These are phyloP conservation scores for Russula lepida DNA, from an alignment of 768 basidiomycete species.

Conservation along the genomic window DNA sequence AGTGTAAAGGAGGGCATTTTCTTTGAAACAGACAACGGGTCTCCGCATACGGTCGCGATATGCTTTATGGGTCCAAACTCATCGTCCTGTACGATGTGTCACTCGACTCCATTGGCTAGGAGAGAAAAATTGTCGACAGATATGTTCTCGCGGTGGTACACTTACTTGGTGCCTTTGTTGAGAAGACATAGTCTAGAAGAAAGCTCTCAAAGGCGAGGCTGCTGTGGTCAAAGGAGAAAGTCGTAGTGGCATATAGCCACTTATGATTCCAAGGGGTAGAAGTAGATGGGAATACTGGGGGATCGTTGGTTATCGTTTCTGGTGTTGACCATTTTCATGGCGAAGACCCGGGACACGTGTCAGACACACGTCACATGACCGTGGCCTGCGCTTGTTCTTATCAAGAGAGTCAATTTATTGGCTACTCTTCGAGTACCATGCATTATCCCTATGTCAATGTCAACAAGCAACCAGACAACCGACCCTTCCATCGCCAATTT, in stretches of 20 bases:
- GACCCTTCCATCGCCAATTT: neutral
- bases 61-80: conserved; percentile 72
- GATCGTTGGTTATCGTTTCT: too few relatives aligned
- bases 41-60: conserved; percentile 86
- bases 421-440: too few relatives aligned
- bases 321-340: too few relatives aligned
- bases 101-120: conserved; percentile 65
- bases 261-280: too few relatives aligned
- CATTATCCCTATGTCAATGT: too few relatives aligned
- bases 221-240: conserved; percentile 34
- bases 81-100: too few relatives aligned
- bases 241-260: conserved; percentile 75
- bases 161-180: conserved; percentile 84
- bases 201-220: conserved; percentile 87
- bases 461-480: neutral
- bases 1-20: conserved; percentile 88
- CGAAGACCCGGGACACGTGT: too few relatives aligned
- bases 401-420: too few relatives aligned
- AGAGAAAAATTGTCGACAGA: conserved; percentile 64
- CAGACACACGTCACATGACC: too few relatives aligned
- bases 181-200: too few relatives aligned
- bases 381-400: too few relatives aligned
- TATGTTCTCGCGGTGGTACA: too few relatives aligned
- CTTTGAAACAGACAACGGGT: conserved; percentile 78
- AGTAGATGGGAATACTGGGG: conserved; percentile 59